These are phyloP conservation scores for Borovskyia barvae DNA, from an alignment of 208 protist species.

Conservation along the genomic window DNA sequence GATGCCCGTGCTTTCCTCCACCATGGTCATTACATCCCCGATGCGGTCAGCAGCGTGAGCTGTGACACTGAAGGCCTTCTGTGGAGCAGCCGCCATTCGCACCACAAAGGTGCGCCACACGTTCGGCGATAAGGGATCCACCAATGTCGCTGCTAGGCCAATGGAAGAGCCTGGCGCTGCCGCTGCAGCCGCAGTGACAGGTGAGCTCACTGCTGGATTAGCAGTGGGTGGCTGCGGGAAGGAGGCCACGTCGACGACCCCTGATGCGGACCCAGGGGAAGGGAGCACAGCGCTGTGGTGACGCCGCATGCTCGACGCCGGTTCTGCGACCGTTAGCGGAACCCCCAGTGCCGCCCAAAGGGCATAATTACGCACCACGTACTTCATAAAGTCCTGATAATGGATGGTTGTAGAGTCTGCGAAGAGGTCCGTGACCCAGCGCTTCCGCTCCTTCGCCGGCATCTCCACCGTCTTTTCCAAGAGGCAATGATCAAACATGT, in stretches of 20 bases:
- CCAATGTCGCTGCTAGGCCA: not conserved
- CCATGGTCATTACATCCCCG: constrained; percentile 75
- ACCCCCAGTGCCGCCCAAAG: constrained; percentile 76
- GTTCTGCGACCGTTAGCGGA: constrained; percentile 43
- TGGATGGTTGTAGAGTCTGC: constrained; percentile 34
- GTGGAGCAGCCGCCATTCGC: constrained; percentile 45
- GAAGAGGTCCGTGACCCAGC: constrained; percentile 72
- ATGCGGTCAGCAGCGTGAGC: constrained; percentile 76
- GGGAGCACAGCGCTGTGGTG: constrained; percentile 31
- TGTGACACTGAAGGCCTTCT: constrained; percentile 84
- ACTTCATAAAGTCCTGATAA: constrained; percentile 64
- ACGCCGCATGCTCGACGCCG: constrained; percentile 32
- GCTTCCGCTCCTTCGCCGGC: constrained; percentile 52
- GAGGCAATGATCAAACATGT: constrained; percentile 71
- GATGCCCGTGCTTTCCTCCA: constrained; percentile 77
- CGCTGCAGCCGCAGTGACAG: not conserved
- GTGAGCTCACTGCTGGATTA: not conserved
- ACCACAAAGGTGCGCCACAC: constrained; percentile 40
- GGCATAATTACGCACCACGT: constrained; percentile 77
- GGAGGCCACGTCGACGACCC: constrained; percentile 3
- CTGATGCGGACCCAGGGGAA: not conserved
- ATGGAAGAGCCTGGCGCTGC: not conserved
- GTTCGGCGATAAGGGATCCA: not conserved
- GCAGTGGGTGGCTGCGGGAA: not conserved
- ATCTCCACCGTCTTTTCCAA: constrained; percentile 78